Conservation (phyloP, 73 alveolate species). For the Urostyla sp. region DNA sequence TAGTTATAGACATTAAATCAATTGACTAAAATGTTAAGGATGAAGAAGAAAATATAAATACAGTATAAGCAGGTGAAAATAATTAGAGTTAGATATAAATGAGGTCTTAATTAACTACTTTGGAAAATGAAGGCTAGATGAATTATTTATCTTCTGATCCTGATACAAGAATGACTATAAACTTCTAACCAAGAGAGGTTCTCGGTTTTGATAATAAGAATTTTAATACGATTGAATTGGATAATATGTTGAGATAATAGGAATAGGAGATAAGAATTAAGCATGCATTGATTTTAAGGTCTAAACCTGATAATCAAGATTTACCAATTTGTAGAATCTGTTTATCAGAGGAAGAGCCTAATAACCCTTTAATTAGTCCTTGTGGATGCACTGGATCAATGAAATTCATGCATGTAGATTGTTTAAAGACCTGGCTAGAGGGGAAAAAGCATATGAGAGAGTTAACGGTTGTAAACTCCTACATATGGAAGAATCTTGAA, state of each 20-base stretch:
- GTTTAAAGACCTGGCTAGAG: slow-evolving; percentile 74
- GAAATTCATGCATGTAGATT: slow-evolving; percentile 71
- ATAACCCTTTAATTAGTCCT: slow-evolving; percentile 75
- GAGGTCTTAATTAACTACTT: neutral
- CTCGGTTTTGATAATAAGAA: slow-evolving; percentile 41
- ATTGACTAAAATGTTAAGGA: slow-evolving; percentile 39
- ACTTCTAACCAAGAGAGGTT: slow-evolving; percentile 35
- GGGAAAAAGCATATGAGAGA: slow-evolving; percentile 63
- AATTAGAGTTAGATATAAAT: neutral
- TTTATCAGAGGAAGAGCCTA: slow-evolving; percentile 56
- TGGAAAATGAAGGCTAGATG: slow-evolving; percentile 1
- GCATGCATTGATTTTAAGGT: slow-evolving; percentile 1
- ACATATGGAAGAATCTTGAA: slow-evolving; percentile 74
- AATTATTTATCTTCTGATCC: slow-evolving; percentile 17
- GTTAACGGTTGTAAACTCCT: slow-evolving; percentile 63
- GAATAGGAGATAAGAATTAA: slow-evolving; percentile 22
- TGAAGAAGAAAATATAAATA: neutral
- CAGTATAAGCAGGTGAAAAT: neutral
- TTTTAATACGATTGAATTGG: slow-evolving; percentile 22
- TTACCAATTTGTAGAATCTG: slow-evolving; percentile 69
- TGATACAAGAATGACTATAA: slow-evolving; percentile 42
- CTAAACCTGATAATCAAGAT: slow-evolving; percentile 24
- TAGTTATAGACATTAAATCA: slow-evolving; percentile 19
- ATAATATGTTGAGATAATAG: neutral
- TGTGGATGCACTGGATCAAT: slow-evolving; percentile 80